A percentile compares a stretch with the other conserved stretches of the same genome.
These are phyloP conservation scores for Diaporthe citrichinensis DNA, from an alignment of 2,329 filamentous ascomycete species.

Conservation along the genomic window DNA sequence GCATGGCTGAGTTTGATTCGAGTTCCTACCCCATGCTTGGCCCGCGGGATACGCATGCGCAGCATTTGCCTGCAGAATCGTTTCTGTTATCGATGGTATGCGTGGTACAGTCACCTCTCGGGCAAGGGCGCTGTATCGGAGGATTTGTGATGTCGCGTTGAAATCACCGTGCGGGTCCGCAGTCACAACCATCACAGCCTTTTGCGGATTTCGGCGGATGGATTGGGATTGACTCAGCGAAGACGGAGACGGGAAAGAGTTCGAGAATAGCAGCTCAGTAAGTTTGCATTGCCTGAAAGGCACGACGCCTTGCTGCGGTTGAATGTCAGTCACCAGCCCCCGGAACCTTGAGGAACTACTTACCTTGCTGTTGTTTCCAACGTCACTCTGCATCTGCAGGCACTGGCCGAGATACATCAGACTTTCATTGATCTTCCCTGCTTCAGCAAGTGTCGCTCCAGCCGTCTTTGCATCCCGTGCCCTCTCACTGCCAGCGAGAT, in stretches of 20 bases:
- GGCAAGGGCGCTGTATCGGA: slow-evolving; percentile 93
- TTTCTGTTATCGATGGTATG: slow-evolving; percentile 84
- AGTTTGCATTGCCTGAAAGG: slow-evolving; percentile 89
- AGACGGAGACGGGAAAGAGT: slow-evolving; percentile 80
- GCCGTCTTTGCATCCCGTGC: slow-evolving; percentile 95
- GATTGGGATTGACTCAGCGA: slow-evolving; percentile 56
- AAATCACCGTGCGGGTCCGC: slow-evolving; percentile 94
- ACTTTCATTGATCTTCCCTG: slow-evolving; percentile 98
- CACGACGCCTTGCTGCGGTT: slow-evolving; percentile 75
- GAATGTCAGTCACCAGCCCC: slow-evolving; percentile 10
- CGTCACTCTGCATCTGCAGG: slow-evolving; percentile 92
- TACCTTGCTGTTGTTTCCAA: slow-evolving; percentile 81
- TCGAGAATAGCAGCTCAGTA: slow-evolving; percentile 88
- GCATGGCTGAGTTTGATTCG: slow-evolving; percentile 45
- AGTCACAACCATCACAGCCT: slow-evolving; percentile 95
- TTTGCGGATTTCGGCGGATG: slow-evolving; percentile 79
- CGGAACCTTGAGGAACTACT: slow-evolving; percentile 20
- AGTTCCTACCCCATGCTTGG: slow-evolving; percentile 42
- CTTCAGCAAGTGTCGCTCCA: slow-evolving; percentile 91
- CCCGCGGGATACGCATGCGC: slow-evolving; percentile 49
- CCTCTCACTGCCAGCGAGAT: slow-evolving; percentile 93
- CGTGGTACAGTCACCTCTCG: slow-evolving; percentile 93
- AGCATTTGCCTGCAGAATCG: slow-evolving; percentile 66
- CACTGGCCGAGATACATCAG: slow-evolving; percentile 99
- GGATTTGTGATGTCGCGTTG: slow-evolving; percentile 95